Percentiles rank a stretch among this genome's conserved stretches.
Evolutionary conservation across 805 yeast genomes (phyloP).

Genomic region (Torulaspora delbrueckii): DNA sequence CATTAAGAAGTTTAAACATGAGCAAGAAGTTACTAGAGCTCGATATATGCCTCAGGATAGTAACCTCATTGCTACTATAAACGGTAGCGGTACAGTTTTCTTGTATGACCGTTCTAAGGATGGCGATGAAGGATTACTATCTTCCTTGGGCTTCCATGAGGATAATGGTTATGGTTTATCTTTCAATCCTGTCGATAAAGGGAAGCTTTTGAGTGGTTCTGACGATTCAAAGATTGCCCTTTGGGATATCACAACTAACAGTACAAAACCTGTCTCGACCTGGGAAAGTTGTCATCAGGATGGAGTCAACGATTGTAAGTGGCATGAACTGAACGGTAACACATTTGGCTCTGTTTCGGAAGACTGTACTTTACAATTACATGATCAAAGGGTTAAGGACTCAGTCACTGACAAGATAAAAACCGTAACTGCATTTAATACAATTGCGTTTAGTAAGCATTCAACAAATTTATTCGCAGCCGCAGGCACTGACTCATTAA

Average conservation of each 20-base stretch:
- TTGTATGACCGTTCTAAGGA: conserved; percentile 43
- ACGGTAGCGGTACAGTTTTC: conserved; percentile 58
- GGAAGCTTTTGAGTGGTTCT: conserved; percentile 53
- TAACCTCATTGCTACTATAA: conserved; percentile 55
- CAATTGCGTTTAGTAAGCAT: conserved; percentile 61
- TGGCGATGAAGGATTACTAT: conserved; percentile 24
- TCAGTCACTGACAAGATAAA: conserved; percentile 27
- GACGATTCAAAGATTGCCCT: conserved; percentile 63
- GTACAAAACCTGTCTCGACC: conserved; percentile 28
- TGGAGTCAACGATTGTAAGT: conserved; percentile 71
- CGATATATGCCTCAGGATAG: conserved; percentile 62
- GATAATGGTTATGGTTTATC: conserved; percentile 72
- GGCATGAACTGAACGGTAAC: conserved; percentile 52
- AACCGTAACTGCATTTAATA: conserved; percentile 46
- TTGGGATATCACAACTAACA: conserved; percentile 44
- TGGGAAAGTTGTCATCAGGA: conserved; percentile 42
- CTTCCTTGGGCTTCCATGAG: conserved; percentile 47
- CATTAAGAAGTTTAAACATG: conserved; percentile 54
- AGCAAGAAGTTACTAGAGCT: conserved; percentile 67
- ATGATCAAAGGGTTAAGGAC: conserved; percentile 45
- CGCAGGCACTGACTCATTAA: conserved; percentile 64
- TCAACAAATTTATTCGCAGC: conserved; percentile 57
- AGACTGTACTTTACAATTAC: conserved; percentile 51
- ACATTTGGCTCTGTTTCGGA: conserved; percentile 72
- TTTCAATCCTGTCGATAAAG: conserved; percentile 51